phyloP scores from a whole-genome alignment of 2,329 filamentous ascomycete species.

The Thelonectria rubi region DNA sequence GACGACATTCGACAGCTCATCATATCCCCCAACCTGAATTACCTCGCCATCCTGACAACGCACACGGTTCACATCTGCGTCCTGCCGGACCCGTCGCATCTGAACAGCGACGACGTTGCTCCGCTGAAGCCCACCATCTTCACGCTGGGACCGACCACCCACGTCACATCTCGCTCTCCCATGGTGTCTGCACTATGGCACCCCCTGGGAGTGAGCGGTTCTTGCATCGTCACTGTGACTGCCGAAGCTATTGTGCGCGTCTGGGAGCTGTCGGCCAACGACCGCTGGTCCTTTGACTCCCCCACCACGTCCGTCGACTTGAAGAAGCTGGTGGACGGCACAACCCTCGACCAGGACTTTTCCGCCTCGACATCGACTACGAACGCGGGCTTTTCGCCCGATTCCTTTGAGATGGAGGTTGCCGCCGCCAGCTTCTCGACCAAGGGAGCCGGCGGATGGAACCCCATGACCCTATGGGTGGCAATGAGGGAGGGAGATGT shows the following conservation, averaged over 20 bases:
- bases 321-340: conserved; percentile 87
- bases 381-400: conserved; percentile 86
- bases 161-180: conserved; percentile 85
- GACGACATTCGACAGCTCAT: conserved; percentile 86
- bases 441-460: conserved; percentile 81
- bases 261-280: conserved; percentile 87
- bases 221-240: conserved; percentile 87
- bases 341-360: conserved; percentile 83
- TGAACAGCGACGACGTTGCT: conserved; percentile 72
- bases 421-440: conserved; percentile 83
- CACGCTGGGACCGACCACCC: conserved; percentile 90
- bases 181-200: conserved; percentile 91
- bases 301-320: conserved; percentile 87
- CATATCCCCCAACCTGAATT: conserved; percentile 83
- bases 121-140: conserved; percentile 85
- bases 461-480: conserved; percentile 94
- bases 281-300: conserved; percentile 87
- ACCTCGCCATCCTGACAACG: conserved; percentile 84
- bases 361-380: conserved; percentile 76
- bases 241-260: conserved; percentile 86
- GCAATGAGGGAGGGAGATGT: conserved; percentile 95
- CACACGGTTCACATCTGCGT: conserved; percentile 89
- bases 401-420: conserved; percentile 92
- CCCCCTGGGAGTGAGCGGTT: conserved; percentile 83
- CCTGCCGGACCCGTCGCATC: conserved; percentile 82